phyloP scores from a whole-genome alignment of 139 green algal genomes.

The Zygnema cylindricum region DNA sequence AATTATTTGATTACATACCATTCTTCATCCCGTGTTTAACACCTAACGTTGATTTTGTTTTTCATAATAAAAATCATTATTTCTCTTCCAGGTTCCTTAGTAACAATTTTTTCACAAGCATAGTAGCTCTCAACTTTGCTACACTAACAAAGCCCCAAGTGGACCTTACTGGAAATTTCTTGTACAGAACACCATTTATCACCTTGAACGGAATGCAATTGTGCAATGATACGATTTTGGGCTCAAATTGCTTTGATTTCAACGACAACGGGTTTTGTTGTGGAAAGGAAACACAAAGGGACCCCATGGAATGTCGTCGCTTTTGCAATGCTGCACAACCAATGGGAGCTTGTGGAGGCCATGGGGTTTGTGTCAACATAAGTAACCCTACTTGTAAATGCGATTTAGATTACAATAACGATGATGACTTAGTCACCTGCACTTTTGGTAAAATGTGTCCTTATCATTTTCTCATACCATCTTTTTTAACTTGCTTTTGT shows the following conservation, averaged over 20 bases:
- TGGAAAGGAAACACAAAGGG: background rate
- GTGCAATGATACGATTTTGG: background rate
- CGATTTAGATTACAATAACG: background rate
- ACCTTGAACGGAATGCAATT: background rate
- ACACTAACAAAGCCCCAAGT: background rate
- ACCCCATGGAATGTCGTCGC: background rate
- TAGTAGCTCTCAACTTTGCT: background rate
- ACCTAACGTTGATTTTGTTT: background rate
- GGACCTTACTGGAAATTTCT: background rate
- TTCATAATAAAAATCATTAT: too few species aligned
- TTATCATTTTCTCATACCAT: background rate
- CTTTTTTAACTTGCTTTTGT: too few species aligned
- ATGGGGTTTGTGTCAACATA: background rate
- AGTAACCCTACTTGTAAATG: background rate
- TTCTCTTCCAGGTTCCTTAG: background rate
- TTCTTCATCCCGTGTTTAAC: background rate
- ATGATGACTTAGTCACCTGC: background rate
- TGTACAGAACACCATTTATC: background rate
- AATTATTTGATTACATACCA: background rate
- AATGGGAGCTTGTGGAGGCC: background rate
- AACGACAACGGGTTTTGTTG: background rate
- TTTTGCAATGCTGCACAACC: slow-evolving; percentile 6
- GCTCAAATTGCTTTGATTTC: background rate
- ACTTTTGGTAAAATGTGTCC: background rate
- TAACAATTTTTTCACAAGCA: background rate